Evolutionary conservation across 164 flowering plant genomes (phyloP).

Genomic region (Stephania japonica): DNA sequence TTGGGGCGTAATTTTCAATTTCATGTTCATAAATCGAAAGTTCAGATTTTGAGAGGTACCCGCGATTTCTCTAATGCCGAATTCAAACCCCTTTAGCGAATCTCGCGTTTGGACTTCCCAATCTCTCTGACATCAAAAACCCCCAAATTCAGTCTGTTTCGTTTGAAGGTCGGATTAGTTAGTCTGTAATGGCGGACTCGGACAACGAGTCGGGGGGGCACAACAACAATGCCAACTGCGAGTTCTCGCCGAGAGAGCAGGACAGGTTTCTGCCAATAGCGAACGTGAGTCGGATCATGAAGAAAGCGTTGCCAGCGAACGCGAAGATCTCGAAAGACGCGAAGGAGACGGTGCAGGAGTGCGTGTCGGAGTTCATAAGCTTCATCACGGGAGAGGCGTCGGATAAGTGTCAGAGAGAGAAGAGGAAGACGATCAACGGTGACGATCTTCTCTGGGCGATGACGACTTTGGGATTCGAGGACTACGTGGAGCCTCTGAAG

Average conservation of each 20-base stretch:
- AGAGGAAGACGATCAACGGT: constrained; percentile 59
- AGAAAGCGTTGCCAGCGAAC: constrained; percentile 51
- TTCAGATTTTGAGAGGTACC: too few relatives aligned
- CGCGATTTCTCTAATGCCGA: not conserved
- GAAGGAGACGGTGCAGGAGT: constrained; percentile 61
- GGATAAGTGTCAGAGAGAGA: constrained; percentile 60
- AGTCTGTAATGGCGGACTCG: constrained; percentile 39
- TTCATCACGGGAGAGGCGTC: constrained; percentile 61
- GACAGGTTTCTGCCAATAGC: constrained; percentile 57
- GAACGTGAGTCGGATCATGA: constrained; percentile 62
- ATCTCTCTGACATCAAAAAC: not conserved
- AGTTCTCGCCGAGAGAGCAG: constrained; percentile 45
- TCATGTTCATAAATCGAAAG: too few relatives aligned
- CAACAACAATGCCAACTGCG: constrained; percentile 20
- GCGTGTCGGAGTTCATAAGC: constrained; percentile 65
- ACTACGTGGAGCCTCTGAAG: constrained; percentile 54
- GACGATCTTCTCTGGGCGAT: constrained; percentile 64
- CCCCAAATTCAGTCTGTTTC: not conserved
- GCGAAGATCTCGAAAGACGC: constrained; percentile 65
- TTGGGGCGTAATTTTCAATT: not conserved
- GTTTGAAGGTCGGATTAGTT: too few relatives aligned
- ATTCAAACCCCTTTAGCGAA: not conserved
- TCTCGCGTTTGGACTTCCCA: not conserved
- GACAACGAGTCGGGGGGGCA: constrained; percentile 47
- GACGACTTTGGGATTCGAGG: constrained; percentile 60